Base-by-base conservation (phyloP, 1,284 basidiomycete genomes). In the Apiotrichum sp. region DNA sequence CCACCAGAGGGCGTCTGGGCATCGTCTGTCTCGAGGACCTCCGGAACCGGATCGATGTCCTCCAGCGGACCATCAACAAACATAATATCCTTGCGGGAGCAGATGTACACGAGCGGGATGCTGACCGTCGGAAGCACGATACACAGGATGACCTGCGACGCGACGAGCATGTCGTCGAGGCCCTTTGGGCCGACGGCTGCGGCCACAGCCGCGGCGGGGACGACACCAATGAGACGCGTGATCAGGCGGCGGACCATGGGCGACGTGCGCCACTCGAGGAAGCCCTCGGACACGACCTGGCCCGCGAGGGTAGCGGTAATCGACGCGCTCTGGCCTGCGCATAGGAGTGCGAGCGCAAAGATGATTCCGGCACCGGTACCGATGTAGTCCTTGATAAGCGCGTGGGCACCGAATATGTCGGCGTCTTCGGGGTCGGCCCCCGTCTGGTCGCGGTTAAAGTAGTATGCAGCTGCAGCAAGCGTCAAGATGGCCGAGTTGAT, bases 241-340 rank as follows among this genome's bases (percentile, higher is more conserved):
- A 92, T 65, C 4, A 95, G 74, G 7, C 93, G 84, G 8, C 93
- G 84, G 43, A 89, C 68, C 46, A 89, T 80, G 10, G 92, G 88
- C 55, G 89, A 87, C 48, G 91, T 82, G 52, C 83, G 82, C 93
- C 93, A 98, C 56, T 85, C 83, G 59, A 98, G 81, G 75, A 97
- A 96, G 0, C 95, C 95, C 76, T 98, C 95, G 0, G 86, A 87
- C 36, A 98, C 88, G 45, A 93, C 86, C 75, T 98, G 81, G 31
- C 93, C 95, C 0, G 92, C 88, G 10, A 98, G 81, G 0, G 93
- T 98, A 6, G 90, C 93, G 2, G 96, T 89, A 59, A 98, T 84
- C 8, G 88, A 90, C 0, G 95, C 89, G 62, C 89, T 91, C 79
- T 98, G 92, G 3, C 93, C 93, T 0, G 92, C 69, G 40, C 86